phyloP scores from a whole-genome alignment of 352 stramenopile species.

The Globisporangium okanoganense region DNA sequence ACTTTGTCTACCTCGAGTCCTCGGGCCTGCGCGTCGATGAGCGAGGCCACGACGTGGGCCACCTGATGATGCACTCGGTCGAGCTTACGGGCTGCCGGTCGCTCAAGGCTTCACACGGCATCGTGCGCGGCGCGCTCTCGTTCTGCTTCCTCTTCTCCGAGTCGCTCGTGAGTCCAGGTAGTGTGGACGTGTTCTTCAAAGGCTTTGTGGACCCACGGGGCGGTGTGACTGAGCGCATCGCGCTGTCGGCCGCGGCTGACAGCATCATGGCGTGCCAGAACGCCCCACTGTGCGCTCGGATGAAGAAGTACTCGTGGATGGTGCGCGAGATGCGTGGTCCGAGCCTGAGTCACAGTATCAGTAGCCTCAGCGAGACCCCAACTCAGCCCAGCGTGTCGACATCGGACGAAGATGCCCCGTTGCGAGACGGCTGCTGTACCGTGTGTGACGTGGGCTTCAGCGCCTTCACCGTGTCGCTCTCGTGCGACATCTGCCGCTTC shows the following conservation, averaged over 20 bases:
- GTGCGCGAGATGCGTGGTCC: slow-evolving; percentile 17
- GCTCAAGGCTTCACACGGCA: slow-evolving; percentile 13
- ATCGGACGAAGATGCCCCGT: neutral
- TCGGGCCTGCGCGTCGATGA: slow-evolving; percentile 13
- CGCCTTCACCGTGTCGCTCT: slow-evolving; percentile 4
- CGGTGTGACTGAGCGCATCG: slow-evolving; percentile 19
- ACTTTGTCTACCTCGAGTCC: slow-evolving; percentile 30
- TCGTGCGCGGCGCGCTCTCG: slow-evolving; percentile 31
- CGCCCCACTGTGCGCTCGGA: slow-evolving; percentile 12
- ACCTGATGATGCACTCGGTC: slow-evolving; percentile 33
- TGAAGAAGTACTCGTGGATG: slow-evolving; percentile 30
- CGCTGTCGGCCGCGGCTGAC: slow-evolving; percentile 16
- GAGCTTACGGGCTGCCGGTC: slow-evolving; percentile 20
- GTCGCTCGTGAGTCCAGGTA: neutral
- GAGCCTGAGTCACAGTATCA: neutral
- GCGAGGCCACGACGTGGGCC: slow-evolving; percentile 14
- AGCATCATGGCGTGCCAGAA: slow-evolving; percentile 22
- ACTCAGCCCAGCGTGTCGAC: neutral
- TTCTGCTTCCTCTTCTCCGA: slow-evolving; percentile 34
- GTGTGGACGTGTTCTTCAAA: slow-evolving; percentile 32
- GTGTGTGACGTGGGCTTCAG: slow-evolving; percentile 12
- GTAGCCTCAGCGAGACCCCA: neutral
- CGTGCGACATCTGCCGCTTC: slow-evolving; percentile 11
- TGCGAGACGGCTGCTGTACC: neutral
- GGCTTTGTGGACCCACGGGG: slow-evolving; percentile 33